These are phyloP conservation scores for Nicotiana tomentosiformis DNA, from an alignment of 257 asterid species.

Conservation along the genomic window DNA sequence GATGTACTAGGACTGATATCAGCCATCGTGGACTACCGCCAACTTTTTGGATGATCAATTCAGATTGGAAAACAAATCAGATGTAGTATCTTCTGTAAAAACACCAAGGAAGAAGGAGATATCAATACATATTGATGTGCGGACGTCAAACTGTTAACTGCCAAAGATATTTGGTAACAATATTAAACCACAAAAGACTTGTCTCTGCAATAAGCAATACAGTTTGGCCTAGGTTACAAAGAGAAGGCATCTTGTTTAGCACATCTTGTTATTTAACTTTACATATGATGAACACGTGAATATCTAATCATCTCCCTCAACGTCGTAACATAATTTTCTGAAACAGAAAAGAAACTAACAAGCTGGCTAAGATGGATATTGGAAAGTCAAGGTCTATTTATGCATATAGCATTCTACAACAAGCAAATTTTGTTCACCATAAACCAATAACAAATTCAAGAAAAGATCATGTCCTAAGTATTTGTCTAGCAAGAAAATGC, in stretches of 20 bases:
- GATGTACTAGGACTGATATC: conserved; percentile 69
- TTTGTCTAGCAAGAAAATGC: background rate
- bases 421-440: background rate
- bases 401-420: background rate
- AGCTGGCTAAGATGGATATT: background rate
- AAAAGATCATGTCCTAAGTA: background rate
- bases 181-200: background rate
- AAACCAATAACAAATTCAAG: background rate
- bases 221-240: background rate
- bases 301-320: background rate
- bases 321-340: background rate
- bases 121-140: background rate
- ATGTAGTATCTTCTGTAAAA: conserved; percentile 6
- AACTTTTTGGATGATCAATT: background rate
- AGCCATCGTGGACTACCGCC: background rate
- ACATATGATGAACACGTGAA: background rate
- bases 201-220: background rate
- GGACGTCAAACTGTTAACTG: background rate
- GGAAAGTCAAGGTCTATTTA: background rate
- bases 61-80: background rate
- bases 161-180: background rate
- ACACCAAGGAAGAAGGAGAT: background rate
- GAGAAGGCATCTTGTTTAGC: background rate
- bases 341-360: background rate
- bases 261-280: background rate